These are phyloP conservation scores for Rhizophagus prolifer DNA, from an alignment of 192 early-diverging fungal species.

Conservation along the genomic window DNA sequence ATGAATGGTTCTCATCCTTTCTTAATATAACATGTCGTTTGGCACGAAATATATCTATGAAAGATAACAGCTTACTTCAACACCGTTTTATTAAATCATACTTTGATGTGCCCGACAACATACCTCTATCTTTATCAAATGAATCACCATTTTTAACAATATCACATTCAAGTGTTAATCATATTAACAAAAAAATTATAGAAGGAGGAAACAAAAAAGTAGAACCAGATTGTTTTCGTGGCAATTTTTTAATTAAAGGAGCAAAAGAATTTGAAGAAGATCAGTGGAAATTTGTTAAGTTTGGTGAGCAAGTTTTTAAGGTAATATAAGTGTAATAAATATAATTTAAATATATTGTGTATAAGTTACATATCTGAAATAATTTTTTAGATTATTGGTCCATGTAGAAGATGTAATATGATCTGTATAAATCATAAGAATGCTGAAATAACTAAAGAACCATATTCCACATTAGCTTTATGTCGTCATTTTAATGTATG, in stretches of 20 bases:
- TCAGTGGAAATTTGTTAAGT: slow-evolving; percentile 49
- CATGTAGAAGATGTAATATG: slow-evolving; percentile 73
- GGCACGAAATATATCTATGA: slow-evolving; percentile 38
- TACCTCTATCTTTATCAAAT: slow-evolving; percentile 64
- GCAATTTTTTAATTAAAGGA: slow-evolving; percentile 66
- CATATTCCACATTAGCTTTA: slow-evolving; percentile 57
- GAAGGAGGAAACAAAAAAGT: slow-evolving; percentile 27
- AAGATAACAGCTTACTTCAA: neutral
- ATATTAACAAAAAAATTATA: slow-evolving; percentile 53
- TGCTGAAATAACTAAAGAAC: slow-evolving; percentile 57
- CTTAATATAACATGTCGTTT: slow-evolving; percentile 43
- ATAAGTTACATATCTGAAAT: neutral
- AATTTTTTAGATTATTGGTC: slow-evolving; percentile 46
- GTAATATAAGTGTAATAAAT: slow-evolving; percentile 34
- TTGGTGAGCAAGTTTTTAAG: slow-evolving; percentile 51
- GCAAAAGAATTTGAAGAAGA: slow-evolving; percentile 65
- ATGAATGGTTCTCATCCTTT: slow-evolving; percentile 47
- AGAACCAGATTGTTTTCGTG: slow-evolving; percentile 57
- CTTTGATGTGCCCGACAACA: slow-evolving; percentile 33
- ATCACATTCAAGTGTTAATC: slow-evolving; percentile 53
- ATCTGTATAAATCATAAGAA: slow-evolving; percentile 71
- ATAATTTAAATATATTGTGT: neutral
- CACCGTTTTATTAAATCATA: slow-evolving; percentile 42
- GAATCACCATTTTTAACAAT: slow-evolving; percentile 72
- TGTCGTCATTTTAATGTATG: slow-evolving; percentile 45